Evolutionary conservation across 108 stramenopile species (phyloP), one percentile per base, ranked within the genome.

Genomic region (Pseudonitzschia pungens): DNA sequence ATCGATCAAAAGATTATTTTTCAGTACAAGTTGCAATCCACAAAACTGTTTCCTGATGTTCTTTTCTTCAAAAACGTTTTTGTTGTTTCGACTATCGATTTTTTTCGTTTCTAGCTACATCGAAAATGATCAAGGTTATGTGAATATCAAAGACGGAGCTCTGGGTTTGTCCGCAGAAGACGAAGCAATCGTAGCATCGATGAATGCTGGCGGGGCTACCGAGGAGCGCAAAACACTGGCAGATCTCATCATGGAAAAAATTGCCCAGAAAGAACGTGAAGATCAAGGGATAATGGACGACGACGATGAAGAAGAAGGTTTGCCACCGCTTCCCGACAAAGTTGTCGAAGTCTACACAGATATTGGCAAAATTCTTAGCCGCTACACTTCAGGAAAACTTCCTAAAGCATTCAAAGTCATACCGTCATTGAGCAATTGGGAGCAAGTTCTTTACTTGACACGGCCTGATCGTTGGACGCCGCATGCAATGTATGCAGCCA

Each of bases 361-460:
- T 42, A 98, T 99, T 69, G 98, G 97, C 43, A 90, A 90, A 75
- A 84, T 99, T 64, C 84, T 99, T n/a, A 81, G 81, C 60, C 89
- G 83, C 59, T 99, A 98, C 78, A 93, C 93, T 24, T 84, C 96
- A 1, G 99, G 98, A n/a, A 98, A 98, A 75, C 86, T 99, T 11
- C 99, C 99, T 31, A 99, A 99, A 77, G 99, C 98, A 31, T 98
- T 99, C 93, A 99, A 99, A 85, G 98, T 99, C 18, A 92, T 99
- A 29, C 99, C 99, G 14, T 93, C 93, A 7, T 74, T 99, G 29
- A 77, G 81, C 54, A 96, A 97, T 63, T 99, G 99, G 99, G 99
- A 99, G 80, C 96, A 98, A 73, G 92, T 98, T 16, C 81, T 99
- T 22, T 98, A 96, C 76, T 77, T 98, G 64, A 99, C 98, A 14